Conservation (phyloP, 2,329 filamentous ascomycete genomes). For the Verticillium nonalfalfae region DNA sequence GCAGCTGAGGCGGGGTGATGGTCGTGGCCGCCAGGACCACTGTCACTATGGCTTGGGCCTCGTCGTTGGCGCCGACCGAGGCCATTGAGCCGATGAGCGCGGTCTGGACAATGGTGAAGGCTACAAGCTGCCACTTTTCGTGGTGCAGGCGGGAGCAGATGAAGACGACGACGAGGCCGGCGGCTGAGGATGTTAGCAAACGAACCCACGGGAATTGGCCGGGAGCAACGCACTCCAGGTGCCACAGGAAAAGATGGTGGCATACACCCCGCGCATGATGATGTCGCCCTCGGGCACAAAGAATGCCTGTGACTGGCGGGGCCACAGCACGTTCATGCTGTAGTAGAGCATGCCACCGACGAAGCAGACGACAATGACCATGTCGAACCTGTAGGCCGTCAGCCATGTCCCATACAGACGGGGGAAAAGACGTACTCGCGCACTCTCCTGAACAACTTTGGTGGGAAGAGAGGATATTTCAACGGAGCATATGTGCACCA, state of each 20-base stretch:
- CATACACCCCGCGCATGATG: slow-evolving; percentile 19
- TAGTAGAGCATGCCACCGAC: slow-evolving; percentile 24
- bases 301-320: slow-evolving; percentile 18
- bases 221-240: slow-evolving; percentile 14
- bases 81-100: slow-evolving; percentile 27
- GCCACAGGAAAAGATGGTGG: slow-evolving; percentile 20
- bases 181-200: slow-evolving; percentile 7
- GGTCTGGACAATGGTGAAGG: slow-evolving; percentile 24
- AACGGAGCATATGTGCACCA: slow-evolving; percentile 19
- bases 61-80: slow-evolving; percentile 21
- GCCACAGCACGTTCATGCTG: slow-evolving; percentile 23
- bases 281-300: slow-evolving; percentile 15
- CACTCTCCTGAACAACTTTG: slow-evolving; percentile 19
- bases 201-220: not conserved
- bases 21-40: slow-evolving; percentile 21
- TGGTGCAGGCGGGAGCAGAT: slow-evolving; percentile 23
- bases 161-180: slow-evolving; percentile 19
- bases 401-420: not conserved
- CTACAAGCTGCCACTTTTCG: slow-evolving; percentile 27
- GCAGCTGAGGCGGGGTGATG: slow-evolving; percentile 22
- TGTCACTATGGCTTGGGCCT: slow-evolving; percentile 24
- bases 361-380: slow-evolving; percentile 22
- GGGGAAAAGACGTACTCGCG: slow-evolving; percentile 12
- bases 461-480: slow-evolving; percentile 21
- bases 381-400: slow-evolving; percentile 14